A percentile compares a stretch with the other conserved stretches of the same genome.
These are phyloP conservation scores for Trichocladium uniseriatum DNA, from an alignment of 495 filamentous ascomycete genomes.

Conservation along the genomic window DNA sequence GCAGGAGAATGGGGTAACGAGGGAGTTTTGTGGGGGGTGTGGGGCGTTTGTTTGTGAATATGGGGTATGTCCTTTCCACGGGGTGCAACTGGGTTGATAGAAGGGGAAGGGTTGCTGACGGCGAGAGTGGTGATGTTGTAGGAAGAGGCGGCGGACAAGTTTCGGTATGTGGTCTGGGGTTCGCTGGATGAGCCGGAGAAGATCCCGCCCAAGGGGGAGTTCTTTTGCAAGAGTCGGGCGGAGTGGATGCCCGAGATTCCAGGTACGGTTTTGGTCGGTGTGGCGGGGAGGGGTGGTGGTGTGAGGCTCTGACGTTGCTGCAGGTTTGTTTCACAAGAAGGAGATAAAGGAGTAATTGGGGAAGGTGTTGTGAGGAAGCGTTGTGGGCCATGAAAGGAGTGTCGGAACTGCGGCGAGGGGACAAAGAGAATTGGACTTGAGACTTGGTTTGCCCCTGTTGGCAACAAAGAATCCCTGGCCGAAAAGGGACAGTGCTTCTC, in stretches of 20 bases:
- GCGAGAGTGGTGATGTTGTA: no score
- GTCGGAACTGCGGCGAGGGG: no score
- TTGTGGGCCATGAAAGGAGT: no score
- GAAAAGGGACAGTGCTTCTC: no score
- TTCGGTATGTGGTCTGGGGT: constrained; percentile 55
- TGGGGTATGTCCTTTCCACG: constrained; percentile 40
- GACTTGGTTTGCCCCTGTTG: no score
- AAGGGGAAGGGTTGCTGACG: no score
- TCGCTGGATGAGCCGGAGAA: constrained; percentile 53
- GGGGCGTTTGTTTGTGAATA: constrained; percentile 57
- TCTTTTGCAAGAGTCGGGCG: constrained; percentile 51
- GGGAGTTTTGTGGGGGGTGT: constrained; percentile 57
- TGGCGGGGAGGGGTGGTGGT: no score
- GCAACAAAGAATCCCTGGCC: not conserved
- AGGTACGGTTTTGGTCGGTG: constrained; percentile 36
- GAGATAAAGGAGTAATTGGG: constrained; percentile 43
- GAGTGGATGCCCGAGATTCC: constrained; percentile 57
- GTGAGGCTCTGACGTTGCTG: not conserved
- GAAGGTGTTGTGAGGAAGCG: no score
- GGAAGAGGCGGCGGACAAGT: constrained; percentile 47
- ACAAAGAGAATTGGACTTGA: no score
- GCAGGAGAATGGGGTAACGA: constrained; percentile 23
- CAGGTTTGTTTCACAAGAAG: constrained; percentile 53
- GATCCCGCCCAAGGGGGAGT: constrained; percentile 59
- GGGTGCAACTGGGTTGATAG: no score